Conservation (phyloP, 306 rosid genomes). For the Citrullus colocynthis region DNA sequence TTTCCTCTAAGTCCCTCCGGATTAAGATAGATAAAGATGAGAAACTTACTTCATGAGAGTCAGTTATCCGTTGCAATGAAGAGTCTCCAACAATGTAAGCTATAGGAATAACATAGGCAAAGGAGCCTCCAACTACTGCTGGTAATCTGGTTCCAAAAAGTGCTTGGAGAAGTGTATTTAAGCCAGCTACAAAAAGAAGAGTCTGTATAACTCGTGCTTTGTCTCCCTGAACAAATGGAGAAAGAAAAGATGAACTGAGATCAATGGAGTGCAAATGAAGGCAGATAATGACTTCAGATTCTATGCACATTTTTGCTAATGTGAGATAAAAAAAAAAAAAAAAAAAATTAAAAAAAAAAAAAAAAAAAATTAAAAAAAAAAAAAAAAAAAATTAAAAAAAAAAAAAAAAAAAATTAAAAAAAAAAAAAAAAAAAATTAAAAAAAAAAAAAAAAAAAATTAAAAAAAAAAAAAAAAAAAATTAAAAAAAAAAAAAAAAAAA, state of each 20-base stretch:
- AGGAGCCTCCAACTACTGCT: constrained; percentile 92
- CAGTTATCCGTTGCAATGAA: constrained; percentile 45
- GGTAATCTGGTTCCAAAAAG: constrained; percentile 96
- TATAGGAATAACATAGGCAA: constrained; percentile 69
- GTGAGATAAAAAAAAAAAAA: neutral
- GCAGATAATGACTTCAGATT: neutral
- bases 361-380: no score
- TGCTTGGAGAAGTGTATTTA: constrained; percentile 94
- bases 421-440: no score
- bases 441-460: no score
- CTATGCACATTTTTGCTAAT: neutral
- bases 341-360: no score
- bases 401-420: no score
- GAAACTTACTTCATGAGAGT: constrained; percentile 65
- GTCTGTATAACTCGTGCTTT: constrained; percentile 90
- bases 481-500: no score
- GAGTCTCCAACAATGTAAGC: constrained; percentile 71
- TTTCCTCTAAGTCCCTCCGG: neutral
- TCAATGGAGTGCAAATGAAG: neutral
- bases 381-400: no score
- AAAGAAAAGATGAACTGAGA: neutral
- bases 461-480: no score
- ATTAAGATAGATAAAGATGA: constrained; percentile 8
- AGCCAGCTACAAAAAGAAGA: constrained; percentile 81
- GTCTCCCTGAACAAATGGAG: constrained; percentile 50